Conservation (phyloP, 2,329 filamentous ascomycete species). For the Diplodia sapinea region DNA sequence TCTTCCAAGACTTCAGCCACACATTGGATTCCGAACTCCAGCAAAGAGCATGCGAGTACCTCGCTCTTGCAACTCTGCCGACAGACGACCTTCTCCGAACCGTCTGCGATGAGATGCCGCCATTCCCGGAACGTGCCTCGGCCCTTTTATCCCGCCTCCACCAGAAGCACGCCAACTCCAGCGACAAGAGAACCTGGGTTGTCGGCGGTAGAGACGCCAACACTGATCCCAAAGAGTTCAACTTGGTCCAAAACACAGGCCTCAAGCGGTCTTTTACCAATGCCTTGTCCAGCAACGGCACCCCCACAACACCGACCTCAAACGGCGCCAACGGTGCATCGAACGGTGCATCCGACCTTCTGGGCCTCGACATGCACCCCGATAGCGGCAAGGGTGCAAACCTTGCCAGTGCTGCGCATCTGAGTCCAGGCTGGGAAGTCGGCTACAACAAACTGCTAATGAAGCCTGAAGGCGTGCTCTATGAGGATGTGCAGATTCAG, state of each 20-base stretch:
- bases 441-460: conserved; percentile 86
- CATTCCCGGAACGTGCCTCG: conserved; percentile 92
- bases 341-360: conserved; percentile 66
- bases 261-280: conserved; percentile 84
- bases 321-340: conserved; percentile 57
- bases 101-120: conserved; percentile 97
- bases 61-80: conserved; percentile 81
- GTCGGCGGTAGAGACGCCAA: conserved; percentile 97
- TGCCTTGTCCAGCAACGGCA: conserved; percentile 48
- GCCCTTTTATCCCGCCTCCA: conserved; percentile 90
- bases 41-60: conserved; percentile 94
- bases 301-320: conserved; percentile 38
- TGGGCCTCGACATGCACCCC: conserved; percentile 81
- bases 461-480: conserved; percentile 82
- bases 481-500: conserved; percentile 94
- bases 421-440: conserved; percentile 92
- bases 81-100: conserved; percentile 92
- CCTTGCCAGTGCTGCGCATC: conserved; percentile 86
- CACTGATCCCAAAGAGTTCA: conserved; percentile 76
- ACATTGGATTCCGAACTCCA: conserved; percentile 94
- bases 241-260: conserved; percentile 78
- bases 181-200: conserved; percentile 95
- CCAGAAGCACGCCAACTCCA: conserved; percentile 90
- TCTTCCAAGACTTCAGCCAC: conserved; percentile 92
- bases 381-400: conserved; percentile 68